Evolutionary conservation across 306 rosid genomes (phyloP).

Genomic region (Inga laurina): DNA sequence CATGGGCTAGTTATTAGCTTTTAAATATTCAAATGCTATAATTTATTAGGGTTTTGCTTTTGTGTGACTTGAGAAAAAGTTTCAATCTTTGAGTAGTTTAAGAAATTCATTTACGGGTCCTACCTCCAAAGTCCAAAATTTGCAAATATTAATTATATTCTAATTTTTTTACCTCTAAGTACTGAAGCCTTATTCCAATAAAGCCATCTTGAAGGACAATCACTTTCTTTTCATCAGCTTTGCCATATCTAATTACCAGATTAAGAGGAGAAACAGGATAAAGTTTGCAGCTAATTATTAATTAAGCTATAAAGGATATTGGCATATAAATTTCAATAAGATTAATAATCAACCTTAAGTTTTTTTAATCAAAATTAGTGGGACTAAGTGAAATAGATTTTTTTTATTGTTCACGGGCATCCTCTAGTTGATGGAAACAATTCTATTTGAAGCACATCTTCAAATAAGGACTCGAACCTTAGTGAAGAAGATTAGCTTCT

Average conservation of each 20-base stretch:
- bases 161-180: neutral
- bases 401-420: no score
- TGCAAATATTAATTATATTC: conserved; percentile 17
- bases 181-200: conserved; percentile 37
- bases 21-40: conserved; percentile 65
- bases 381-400: neutral
- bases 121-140: conserved; percentile 55
- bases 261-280: neutral
- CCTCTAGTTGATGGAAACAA: no score
- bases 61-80: conserved; percentile 53
- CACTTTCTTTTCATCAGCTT: conserved; percentile 25
- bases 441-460: no score
- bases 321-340: neutral
- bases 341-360: neutral
- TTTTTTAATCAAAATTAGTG: neutral
- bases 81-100: conserved; percentile 43
- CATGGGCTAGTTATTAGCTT: conserved; percentile 72
- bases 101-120: conserved; percentile 50
- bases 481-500: no score
- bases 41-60: conserved; percentile 50
- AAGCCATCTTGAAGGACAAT: conserved; percentile 22
- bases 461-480: no score
- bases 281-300: conserved; percentile 20
- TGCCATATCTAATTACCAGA: conserved; percentile 16
- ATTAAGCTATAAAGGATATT: neutral